Evolutionary conservation across 805 yeast species (phyloP).

Genomic region (Saturnispora bothae): DNA sequence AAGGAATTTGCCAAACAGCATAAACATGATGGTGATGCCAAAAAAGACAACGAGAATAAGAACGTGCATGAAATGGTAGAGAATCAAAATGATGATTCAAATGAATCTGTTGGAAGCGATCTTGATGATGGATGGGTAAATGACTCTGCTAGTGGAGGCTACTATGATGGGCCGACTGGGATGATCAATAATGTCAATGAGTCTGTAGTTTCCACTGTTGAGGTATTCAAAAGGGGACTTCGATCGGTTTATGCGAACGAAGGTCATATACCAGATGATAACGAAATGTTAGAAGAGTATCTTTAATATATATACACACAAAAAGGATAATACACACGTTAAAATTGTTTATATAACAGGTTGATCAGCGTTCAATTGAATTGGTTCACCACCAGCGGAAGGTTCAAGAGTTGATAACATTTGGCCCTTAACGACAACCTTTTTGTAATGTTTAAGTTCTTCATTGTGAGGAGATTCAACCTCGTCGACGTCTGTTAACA

Average conservation of each 20-base stretch:
- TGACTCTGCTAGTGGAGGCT: conserved; percentile 28
- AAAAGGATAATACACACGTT: background rate
- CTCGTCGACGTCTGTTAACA: conserved; percentile 63
- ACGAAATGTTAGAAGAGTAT: conserved; percentile 2
- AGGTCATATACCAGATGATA: conserved; percentile 3
- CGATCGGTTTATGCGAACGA: conserved; percentile 1
- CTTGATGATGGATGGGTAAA: conserved; percentile 43
- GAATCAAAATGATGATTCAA: too few species aligned
- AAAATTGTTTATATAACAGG: too few species aligned
- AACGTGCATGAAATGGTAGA: too few species aligned
- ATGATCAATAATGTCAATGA: conserved; percentile 49
- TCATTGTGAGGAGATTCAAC: conserved; percentile 44
- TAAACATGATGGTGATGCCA: conserved; percentile 7
- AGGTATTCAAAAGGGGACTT: conserved; percentile 9
- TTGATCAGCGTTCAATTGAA: too few species aligned
- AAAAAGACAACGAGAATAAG: too few species aligned
- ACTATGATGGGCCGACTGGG: conserved; percentile 68
- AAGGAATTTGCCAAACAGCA: conserved; percentile 27
- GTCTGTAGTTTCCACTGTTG: conserved; percentile 18
- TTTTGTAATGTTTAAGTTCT: conserved; percentile 43
- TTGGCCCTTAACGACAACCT: conserved; percentile 80
- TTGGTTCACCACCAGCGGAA: conserved; percentile 51
- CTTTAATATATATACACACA: background rate
- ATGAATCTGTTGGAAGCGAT: too few species aligned
- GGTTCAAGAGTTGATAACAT: conserved; percentile 66